Evolutionary conservation across 2,329 filamentous ascomycete species (phyloP), one percentile per base, ranked within the genome.

Genomic region (Remersonia thermophila): DNA sequence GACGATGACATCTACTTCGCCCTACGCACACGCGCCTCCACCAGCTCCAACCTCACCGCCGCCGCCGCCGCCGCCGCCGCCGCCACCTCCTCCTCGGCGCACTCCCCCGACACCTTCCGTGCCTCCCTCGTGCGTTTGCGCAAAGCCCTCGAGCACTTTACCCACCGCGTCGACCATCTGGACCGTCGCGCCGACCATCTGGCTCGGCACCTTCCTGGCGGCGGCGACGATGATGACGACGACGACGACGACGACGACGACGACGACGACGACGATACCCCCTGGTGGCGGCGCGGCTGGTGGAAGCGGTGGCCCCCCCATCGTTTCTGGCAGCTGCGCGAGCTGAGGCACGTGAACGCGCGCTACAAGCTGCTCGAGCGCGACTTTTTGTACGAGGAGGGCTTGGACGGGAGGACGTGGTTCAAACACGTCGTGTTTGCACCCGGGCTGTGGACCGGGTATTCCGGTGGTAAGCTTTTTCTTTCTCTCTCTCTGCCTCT

Each of bases 361-460:
- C 81, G 82, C 55, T 93, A 93, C 65, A 93, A 94, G 67, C 65
- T 67, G 7, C 61, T 96, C 1, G 89, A 96, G 57, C 69, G 86
- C 12, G 67, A 77, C 34, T 94, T 95, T 57, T 50, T 95, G 43
- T 80, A 84, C 50, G 60, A 73, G 4, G 66, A 70, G 3, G 89
- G 89, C 1, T 60, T 96, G 14, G 87, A 94, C 54, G 75, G 76
- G 1, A 66, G 89, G 41, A 64, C 65, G 16, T 95, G 86, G 86
- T 96, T 89, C 64, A 95, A 95, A 63, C 89, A 95, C 51, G 80
- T 94, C 2, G 81, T 95, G 1, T 95, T 93, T 58, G 87, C 87
- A 1, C 87, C 87, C 0, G 87, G 87, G 0, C 56, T 89, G 32
- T 93, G 86, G 85, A 94, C 85, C 0, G 87, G 87, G 0, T 95